Conservation (phyloP, 768 basidiomycete genomes). For the Pleurotus cornucopiae region DNA sequence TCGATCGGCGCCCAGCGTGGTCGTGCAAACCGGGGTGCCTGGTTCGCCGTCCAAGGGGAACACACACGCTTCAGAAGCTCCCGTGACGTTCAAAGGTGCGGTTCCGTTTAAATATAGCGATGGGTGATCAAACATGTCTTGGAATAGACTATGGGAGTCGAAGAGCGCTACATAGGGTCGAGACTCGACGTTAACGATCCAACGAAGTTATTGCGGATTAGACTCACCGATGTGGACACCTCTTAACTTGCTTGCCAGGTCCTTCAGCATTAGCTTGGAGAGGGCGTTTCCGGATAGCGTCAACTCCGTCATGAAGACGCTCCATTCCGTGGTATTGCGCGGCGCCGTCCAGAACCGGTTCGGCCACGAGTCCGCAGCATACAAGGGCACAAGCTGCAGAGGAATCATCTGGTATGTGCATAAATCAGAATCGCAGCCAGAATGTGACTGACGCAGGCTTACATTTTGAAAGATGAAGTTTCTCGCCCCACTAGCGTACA, state of each 20-base stretch:
- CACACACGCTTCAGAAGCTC: constrained; percentile 25
- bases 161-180: constrained; percentile 27
- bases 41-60: constrained; percentile 24
- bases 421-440: too few relatives aligned
- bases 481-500: constrained; percentile 42
- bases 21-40: constrained; percentile 26
- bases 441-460: constrained; percentile 11
- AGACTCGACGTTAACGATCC: background rate
- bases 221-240: constrained; percentile 43
- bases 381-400: constrained; percentile 32
- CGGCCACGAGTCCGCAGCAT: constrained; percentile 28
- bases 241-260: constrained; percentile 23
- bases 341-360: constrained; percentile 28
- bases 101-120: constrained; percentile 45
- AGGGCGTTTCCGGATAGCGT: constrained; percentile 30
- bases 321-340: constrained; percentile 37
- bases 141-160: constrained; percentile 38
- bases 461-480: constrained; percentile 51
- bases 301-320: constrained; percentile 33
- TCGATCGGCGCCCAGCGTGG: constrained; percentile 35
- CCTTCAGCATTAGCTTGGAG: constrained; percentile 29
- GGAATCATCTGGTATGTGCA: constrained; percentile 30
- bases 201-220: background rate
- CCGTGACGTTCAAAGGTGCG: constrained; percentile 41
- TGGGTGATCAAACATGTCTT: constrained; percentile 35